Evolutionary conservation across 257 asterid species (phyloP), one percentile per base, ranked within the genome.

Genomic region (Ballota nigra): DNA sequence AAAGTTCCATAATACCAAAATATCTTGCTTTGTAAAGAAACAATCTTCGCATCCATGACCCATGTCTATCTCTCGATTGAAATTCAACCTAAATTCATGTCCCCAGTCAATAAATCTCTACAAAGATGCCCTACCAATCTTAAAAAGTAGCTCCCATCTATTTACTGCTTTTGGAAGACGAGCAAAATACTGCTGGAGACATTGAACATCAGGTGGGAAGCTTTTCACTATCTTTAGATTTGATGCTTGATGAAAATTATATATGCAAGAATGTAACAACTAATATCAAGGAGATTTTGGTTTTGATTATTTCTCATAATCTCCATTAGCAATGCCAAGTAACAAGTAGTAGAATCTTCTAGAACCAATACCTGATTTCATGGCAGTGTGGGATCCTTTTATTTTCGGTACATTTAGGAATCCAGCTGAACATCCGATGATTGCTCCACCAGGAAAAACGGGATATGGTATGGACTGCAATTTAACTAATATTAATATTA

Each of bases 401-500:
- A 95, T 89, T 79, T 95, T 92, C 15, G 96, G 99, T 59, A 95
- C 99, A 75, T 95, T 95, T 58, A 95, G 83, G 86, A 95, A 92
- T 79, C 99, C 99, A 66, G 98, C 98, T 71, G 99, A 95, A 85
- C 99, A 95, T 66, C 99, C 99, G 41, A 95, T 85, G 83, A 95
- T 84, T 77, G 98, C 99, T 63, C 99, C 99, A 76, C 99, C 99
- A 19, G 99, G 99, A 74, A 95, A 95, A 80, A 95, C 90, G 79
- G 98, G 99, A 86, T 95, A 95, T 60, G 99, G 98, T 78, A 95
- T 84, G 77, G 98, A 92, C 98, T 95, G 97, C 83, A 94, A 91
- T 86, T 83, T 82, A 85, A 85, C 84, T 77, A 74, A 69, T 82
- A 87, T 86, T 79, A 36, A 55, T 43, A 65, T 64, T 55, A 77